Conservation (phyloP, 1,139 yeast genomes). For the Geotrichum cucujoidarum region DNA sequence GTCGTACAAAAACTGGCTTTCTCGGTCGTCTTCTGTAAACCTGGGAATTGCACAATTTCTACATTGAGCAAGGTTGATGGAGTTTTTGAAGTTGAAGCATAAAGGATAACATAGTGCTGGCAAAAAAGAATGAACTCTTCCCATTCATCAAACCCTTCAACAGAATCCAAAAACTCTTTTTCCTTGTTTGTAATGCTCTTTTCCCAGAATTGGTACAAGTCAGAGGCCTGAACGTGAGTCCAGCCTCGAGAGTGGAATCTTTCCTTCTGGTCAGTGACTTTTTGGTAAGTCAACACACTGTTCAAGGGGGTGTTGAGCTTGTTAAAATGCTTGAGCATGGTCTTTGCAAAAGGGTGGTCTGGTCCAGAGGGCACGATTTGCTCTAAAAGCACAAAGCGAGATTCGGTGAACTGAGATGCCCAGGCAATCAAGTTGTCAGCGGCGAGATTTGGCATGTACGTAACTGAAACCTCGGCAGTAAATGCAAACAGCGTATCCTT, state of each 20-base stretch:
- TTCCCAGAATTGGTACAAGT: constrained; percentile 58
- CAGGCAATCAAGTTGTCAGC: constrained; percentile 62
- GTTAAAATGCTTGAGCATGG: constrained; percentile 68
- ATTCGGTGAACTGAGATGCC: constrained; percentile 46
- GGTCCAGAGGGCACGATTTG: constrained; percentile 65
- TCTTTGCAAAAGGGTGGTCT: constrained; percentile 62
- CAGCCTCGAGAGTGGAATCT: constrained; percentile 51
- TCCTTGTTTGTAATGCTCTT: constrained; percentile 40
- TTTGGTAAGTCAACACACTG: constrained; percentile 59
- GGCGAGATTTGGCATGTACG: constrained; percentile 65
- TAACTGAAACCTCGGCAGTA: constrained; percentile 77
- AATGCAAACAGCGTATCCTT: constrained; percentile 48
- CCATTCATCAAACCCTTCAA: constrained; percentile 78
- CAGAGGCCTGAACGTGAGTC: constrained; percentile 47
- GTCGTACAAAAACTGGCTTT: background rate
- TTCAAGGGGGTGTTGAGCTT: constrained; percentile 66
- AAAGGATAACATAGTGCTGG: constrained; percentile 68
- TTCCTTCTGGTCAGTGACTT: constrained; percentile 44
- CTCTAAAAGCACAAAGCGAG: constrained; percentile 65
- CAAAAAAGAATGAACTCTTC: constrained; percentile 75
- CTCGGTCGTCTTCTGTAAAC: background rate
- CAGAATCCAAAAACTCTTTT: constrained; percentile 44
- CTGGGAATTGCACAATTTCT: constrained; percentile 14
- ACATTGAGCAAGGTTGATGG: constrained; percentile 22
- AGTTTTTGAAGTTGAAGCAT: constrained; percentile 42